Conservation (phyloP, 768 basidiomycete genomes). For the Suillus tomentosus region DNA sequence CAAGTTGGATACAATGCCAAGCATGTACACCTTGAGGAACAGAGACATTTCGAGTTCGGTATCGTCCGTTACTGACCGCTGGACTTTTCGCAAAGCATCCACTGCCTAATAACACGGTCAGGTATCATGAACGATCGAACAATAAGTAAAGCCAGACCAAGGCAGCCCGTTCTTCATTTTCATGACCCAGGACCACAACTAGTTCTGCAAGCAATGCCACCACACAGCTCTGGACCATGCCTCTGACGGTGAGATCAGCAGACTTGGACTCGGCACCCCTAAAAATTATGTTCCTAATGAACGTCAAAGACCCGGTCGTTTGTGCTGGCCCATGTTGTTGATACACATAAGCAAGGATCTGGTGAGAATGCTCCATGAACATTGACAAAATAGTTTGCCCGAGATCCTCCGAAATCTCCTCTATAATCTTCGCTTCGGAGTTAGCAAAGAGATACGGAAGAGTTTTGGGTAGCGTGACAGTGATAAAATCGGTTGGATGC, state of each 20-base stretch:
- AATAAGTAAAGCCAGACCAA: slow-evolving; percentile 40
- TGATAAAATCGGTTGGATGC: slow-evolving; percentile 59
- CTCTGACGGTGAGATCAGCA: slow-evolving; percentile 45
- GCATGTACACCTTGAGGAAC: slow-evolving; percentile 75
- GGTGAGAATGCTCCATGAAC: slow-evolving; percentile 56
- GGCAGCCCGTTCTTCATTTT: slow-evolving; percentile 45
- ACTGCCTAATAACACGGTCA: slow-evolving; percentile 46
- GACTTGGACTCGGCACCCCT: slow-evolving; percentile 34
- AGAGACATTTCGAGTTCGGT: slow-evolving; percentile 44
- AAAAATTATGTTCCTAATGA: slow-evolving; percentile 61
- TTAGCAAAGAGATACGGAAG: slow-evolving; percentile 71
- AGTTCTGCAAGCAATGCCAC: slow-evolving; percentile 74
- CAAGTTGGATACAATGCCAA: slow-evolving; percentile 82
- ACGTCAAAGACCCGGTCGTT: slow-evolving; percentile 60
- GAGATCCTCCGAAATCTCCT: slow-evolving; percentile 59
- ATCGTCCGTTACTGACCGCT: slow-evolving; percentile 32
- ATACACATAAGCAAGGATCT: slow-evolving; percentile 69
- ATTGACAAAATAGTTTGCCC: slow-evolving; percentile 46
- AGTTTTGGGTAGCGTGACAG: slow-evolving; percentile 60
- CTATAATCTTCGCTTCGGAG: slow-evolving; percentile 58
- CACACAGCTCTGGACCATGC: slow-evolving; percentile 65
- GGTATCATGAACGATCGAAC: neutral
- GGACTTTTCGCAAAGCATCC: slow-evolving; percentile 47
- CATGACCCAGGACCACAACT: slow-evolving; percentile 77
- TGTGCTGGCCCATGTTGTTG: slow-evolving; percentile 54